These are phyloP conservation scores for Salicornia ramosissima DNA, from an alignment of 148 eudicot genomes.

Conservation along the genomic window DNA sequence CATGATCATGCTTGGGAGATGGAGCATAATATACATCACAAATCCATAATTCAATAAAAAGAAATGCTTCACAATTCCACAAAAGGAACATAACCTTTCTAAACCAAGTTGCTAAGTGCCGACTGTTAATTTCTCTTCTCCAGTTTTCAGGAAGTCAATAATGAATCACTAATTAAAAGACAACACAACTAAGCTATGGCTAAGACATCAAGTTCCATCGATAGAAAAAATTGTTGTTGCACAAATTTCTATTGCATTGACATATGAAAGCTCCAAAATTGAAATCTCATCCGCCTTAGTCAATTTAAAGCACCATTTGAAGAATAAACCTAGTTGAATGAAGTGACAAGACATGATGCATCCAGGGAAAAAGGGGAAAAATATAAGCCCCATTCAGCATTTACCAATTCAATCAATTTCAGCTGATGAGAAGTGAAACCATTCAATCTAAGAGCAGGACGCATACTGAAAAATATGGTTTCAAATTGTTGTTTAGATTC, in stretches of 20 bases:
- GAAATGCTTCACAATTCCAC: too few relatives aligned
- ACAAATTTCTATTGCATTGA: slow-evolving; percentile 1
- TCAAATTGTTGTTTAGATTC: slow-evolving; percentile 43
- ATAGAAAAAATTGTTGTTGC: neutral
- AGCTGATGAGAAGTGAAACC: slow-evolving; percentile 82
- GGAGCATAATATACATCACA: neutral
- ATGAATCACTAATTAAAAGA: neutral
- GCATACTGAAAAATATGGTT: slow-evolving; percentile 68
- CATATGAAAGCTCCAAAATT: neutral
- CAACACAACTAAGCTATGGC: neutral
- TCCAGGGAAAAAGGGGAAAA: neutral
- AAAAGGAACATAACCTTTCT: neutral
- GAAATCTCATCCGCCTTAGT: neutral
- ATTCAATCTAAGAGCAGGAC: slow-evolving; percentile 69
- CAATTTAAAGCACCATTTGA: neutral
- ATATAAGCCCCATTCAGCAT: slow-evolving; percentile 3
- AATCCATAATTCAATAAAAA: too few relatives aligned
- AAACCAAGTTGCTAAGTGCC: neutral
- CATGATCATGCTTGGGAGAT: slow-evolving; percentile 2
- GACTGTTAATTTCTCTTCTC: slow-evolving; percentile 5
- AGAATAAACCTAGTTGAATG: neutral
- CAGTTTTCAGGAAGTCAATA: neutral
- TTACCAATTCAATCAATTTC: slow-evolving; percentile 84
- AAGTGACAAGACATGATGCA: neutral
- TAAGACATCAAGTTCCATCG: neutral